Base-by-base conservation (phyloP, 2,329 filamentous ascomycete genomes). In the Exophiala aquamarina region DNA sequence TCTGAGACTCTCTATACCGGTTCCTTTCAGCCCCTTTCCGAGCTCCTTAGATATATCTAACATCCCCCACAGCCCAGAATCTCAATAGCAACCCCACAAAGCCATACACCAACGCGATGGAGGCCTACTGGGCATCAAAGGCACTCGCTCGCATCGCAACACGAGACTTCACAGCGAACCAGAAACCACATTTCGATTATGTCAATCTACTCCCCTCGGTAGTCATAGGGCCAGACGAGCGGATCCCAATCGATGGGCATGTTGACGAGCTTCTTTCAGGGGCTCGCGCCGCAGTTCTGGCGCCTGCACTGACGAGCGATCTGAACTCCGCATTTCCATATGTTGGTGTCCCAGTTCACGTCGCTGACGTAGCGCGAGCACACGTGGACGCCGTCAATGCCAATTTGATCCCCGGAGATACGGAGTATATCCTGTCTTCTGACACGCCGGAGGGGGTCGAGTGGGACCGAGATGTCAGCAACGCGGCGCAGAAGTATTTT, bases 91-190 rank as follows among this genome's bases (percentile, higher is more conserved):
- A 41, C 11, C 19, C 23, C n/a, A 15, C 13, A 11, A 34, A 45
- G 2, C 40, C 55, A 2, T 55, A 33, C 47, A 13, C 23, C 3
- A 41, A 13, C 4, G 21, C 55, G 33, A 59, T 65, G 49, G 58
- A 64, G 56, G 63, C 63, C 3, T 65, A 67, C 34, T 56, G 55
- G 19, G 59, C 59, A n/a, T 57, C 57, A 15, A 66, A 65, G 47
- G 57, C 59, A 1, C 54, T 59, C 1, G 56, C 63, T 31, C 54
- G 61, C 7, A 29, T 55, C 15, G 58, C 55, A 3, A 62, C 60
- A 2, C 54, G 54, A 10, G 29, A 54, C 28, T 62, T 64, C 26
- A 15, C 23, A 4, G 26, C 10, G n/a, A 21, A 41, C 10, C 9
- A 40, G 14, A 41, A 26, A 4, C 38, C 38, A 15, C 14, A 17